A percentile compares a stretch with the other conserved stretches of the same genome.
These are phyloP conservation scores for Pistacia integerrima DNA, from an alignment of 345 rosid genomes.

Conservation along the genomic window DNA sequence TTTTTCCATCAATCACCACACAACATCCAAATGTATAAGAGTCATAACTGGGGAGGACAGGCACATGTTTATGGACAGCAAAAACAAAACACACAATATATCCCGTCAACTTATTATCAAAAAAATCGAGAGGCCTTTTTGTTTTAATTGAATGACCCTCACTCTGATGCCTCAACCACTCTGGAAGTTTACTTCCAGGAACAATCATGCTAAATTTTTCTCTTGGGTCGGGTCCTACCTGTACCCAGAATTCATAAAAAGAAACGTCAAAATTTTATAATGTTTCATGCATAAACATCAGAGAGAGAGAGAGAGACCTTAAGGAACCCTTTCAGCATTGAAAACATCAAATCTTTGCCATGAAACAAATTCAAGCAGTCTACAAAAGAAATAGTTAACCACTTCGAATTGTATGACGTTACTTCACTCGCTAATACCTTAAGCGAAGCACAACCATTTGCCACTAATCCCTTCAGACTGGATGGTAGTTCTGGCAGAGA, in stretches of 20 bases:
- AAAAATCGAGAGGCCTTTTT: background rate
- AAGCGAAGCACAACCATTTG: slow-evolving; percentile 15
- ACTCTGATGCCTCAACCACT: slow-evolving; percentile 8
- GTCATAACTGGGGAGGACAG: background rate
- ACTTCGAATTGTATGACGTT: background rate
- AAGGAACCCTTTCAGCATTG: background rate
- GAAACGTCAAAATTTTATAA: background rate
- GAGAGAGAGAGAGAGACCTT: background rate
- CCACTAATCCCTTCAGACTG: background rate
- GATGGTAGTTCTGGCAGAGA: slow-evolving; percentile 26
- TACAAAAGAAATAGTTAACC: background rate
- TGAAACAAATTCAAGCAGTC: background rate
- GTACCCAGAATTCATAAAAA: background rate
- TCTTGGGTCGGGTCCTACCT: background rate
- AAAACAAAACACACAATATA: slow-evolving; percentile 6
- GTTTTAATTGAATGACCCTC: background rate
- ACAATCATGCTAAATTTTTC: background rate
- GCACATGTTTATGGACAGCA: background rate
- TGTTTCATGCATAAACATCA: background rate
- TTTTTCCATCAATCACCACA: background rate
- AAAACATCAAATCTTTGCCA: too few species aligned
- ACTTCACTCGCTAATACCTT: slow-evolving; percentile 9
- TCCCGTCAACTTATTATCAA: background rate
- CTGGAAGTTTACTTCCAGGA: slow-evolving; percentile 17
- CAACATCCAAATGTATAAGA: too few species aligned